Evolutionary conservation across 805 yeast genomes (phyloP).

Genomic region (Nakazawaea populi): DNA sequence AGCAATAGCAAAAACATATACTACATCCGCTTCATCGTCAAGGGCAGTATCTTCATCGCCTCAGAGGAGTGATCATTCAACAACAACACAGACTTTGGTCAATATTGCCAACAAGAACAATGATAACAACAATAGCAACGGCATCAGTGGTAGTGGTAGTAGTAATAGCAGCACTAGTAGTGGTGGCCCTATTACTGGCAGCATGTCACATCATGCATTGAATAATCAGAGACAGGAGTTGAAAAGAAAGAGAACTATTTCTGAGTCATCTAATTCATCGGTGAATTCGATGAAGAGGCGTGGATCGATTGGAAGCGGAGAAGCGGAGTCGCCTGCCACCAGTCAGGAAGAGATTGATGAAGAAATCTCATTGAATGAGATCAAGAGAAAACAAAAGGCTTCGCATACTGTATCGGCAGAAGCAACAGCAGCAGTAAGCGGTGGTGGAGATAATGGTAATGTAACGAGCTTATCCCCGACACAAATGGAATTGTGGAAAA

Average conservation of each 20-base stretch:
- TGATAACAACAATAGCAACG: too few species aligned
- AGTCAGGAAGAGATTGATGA: constrained; percentile 11
- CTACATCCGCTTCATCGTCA: not conserved
- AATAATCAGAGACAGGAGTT: not conserved
- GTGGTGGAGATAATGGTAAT: too few species aligned
- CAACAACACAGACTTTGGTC: too few species aligned
- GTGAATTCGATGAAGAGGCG: constrained; percentile 1
- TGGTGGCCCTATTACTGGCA: too few species aligned
- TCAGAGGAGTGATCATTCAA: not conserved
- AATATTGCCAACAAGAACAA: too few species aligned
- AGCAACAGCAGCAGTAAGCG: not conserved
- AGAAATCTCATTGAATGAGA: constrained; percentile 2
- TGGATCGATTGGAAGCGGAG: not conserved
- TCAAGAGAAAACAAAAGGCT: not conserved
- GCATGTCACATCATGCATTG: not conserved
- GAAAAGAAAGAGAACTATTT: constrained; percentile 8
- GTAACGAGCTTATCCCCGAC: not conserved
- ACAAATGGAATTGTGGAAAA: not conserved
- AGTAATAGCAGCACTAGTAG: too few species aligned
- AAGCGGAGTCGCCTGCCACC: constrained; percentile 2
- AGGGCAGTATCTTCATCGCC: not conserved
- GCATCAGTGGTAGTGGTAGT: too few species aligned
- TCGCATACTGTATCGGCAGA: not conserved
- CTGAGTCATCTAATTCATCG: constrained; percentile 7
- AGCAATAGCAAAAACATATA: not conserved